Percentiles rank a stretch among this genome's conserved stretches.
These are phyloP conservation scores for Plasmodium reichenowi DNA, from an alignment of 169 alveolate species.

Conservation along the genomic window DNA sequence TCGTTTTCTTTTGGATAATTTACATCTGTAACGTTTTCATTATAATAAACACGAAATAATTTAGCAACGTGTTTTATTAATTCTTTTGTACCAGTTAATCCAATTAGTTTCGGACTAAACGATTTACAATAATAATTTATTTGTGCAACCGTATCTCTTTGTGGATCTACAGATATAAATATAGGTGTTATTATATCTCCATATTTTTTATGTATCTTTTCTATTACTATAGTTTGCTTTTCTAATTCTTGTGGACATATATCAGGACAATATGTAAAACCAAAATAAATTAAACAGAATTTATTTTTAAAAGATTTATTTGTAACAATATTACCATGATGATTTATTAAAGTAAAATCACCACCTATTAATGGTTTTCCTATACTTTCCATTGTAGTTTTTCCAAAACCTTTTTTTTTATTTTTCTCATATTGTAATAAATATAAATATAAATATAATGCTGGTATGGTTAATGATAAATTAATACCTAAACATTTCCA, in stretches of 20 bases:
- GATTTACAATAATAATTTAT: slow-evolving; percentile 78
- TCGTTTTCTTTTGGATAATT: slow-evolving; percentile 3
- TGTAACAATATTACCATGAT: slow-evolving; percentile 77
- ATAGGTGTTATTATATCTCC: slow-evolving; percentile 84
- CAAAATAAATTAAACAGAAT: slow-evolving; percentile 80
- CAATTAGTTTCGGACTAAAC: slow-evolving; percentile 81
- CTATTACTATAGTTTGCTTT: slow-evolving; percentile 86
- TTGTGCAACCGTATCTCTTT: slow-evolving; percentile 82
- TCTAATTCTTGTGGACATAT: slow-evolving; percentile 93
- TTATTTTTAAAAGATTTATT: slow-evolving; percentile 78
- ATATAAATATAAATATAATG: slow-evolving; percentile 32
- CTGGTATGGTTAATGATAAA: slow-evolving; percentile 33
- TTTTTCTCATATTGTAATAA: slow-evolving; percentile 39
- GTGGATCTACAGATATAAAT: slow-evolving; percentile 86
- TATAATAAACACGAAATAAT: slow-evolving; percentile 84
- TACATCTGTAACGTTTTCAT: slow-evolving; percentile 43
- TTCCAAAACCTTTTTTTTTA: slow-evolving; percentile 14
- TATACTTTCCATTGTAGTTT: slow-evolving; percentile 49
- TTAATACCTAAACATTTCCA: slow-evolving; percentile 73
- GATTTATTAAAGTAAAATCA: slow-evolving; percentile 85
- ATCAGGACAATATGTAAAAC: slow-evolving; percentile 92
- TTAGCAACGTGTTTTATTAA: slow-evolving; percentile 81
- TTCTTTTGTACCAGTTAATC: slow-evolving; percentile 85
- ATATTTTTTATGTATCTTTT: slow-evolving; percentile 77
- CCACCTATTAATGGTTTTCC: slow-evolving; percentile 92